Percentiles rank a stretch among this genome's conserved stretches.
phyloP scores from a whole-genome alignment of 306 rosid species.

The Pyrus pyrifolia region DNA sequence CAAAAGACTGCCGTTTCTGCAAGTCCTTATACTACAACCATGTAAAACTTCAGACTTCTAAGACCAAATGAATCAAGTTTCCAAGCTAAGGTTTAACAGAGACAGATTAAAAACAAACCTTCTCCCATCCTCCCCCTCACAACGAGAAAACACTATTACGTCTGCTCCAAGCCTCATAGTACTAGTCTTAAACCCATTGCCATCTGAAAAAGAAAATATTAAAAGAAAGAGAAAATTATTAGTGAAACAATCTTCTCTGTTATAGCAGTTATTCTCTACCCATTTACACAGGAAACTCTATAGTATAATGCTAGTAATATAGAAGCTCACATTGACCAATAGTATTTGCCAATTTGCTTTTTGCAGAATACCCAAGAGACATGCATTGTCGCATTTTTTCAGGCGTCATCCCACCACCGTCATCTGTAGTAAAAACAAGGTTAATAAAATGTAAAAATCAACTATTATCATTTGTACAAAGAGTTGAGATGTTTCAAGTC shows the following conservation, averaged over 20 bases:
- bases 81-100: not conserved
- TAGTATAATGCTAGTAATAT: not conserved
- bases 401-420: conserved; percentile 95
- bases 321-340: conserved; percentile 72
- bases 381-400: conserved; percentile 97
- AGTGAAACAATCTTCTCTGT: not conserved
- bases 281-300: not conserved
- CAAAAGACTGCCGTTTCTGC: not conserved
- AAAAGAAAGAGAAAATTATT: not conserved
- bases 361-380: conserved; percentile 88
- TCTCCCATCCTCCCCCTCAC: conserved; percentile 45
- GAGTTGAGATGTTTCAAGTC: not conserved
- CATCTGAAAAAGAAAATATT: conserved; percentile 39
- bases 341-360: conserved; percentile 78
- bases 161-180: conserved; percentile 98
- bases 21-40: not conserved
- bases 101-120: conserved; percentile 33
- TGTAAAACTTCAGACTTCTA: not conserved
- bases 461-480: not conserved
- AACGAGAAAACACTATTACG: conserved; percentile 83
- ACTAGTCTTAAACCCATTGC: conserved; percentile 96
- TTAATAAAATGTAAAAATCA: not conserved
- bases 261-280: not conserved
- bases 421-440: conserved; percentile 47
- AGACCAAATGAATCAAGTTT: not conserved